These are phyloP conservation scores for Aspergillus sp. DNA, from an alignment of 2,329 filamentous ascomycete species.

Conservation along the genomic window DNA sequence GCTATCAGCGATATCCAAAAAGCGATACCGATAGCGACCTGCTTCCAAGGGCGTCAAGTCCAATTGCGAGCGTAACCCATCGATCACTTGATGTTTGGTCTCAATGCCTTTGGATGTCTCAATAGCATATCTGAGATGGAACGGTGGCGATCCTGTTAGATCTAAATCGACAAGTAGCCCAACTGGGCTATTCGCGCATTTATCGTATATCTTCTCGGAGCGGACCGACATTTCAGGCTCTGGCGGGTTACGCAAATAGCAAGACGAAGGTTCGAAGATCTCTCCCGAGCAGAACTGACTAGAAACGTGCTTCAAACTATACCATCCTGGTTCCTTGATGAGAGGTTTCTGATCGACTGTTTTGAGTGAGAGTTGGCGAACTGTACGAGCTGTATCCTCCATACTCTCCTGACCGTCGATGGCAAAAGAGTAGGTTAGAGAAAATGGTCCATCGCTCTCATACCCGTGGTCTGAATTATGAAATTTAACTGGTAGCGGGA, in stretches of 20 bases:
- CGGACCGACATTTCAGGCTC: slow-evolving; percentile 75
- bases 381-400: slow-evolving; percentile 57
- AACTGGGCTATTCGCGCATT: slow-evolving; percentile 91
- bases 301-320: slow-evolving; percentile 76
- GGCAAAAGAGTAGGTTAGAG: slow-evolving; percentile 78
- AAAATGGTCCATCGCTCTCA: slow-evolving; percentile 65
- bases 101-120: slow-evolving; percentile 59
- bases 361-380: slow-evolving; percentile 57
- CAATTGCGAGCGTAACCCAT: slow-evolving; percentile 77
- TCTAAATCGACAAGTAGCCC: slow-evolving; percentile 87
- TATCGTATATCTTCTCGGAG: slow-evolving; percentile 83
- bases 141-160: slow-evolving; percentile 88
- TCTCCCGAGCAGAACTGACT: slow-evolving; percentile 84
- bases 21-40: slow-evolving; percentile 83
- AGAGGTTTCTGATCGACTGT: slow-evolving; percentile 62
- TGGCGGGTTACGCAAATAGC: slow-evolving; percentile 84
- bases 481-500: slow-evolving; percentile 70
- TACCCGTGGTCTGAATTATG: slow-evolving; percentile 60
- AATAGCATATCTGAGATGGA: slow-evolving; percentile 76
- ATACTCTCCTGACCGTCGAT: slow-evolving; percentile 72
- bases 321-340: slow-evolving; percentile 78
- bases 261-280: slow-evolving; percentile 90
- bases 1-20: slow-evolving; percentile 75
- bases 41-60: slow-evolving; percentile 79
- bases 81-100: slow-evolving; percentile 57